Base-by-base conservation (phyloP, 306 rosid genomes). In the Rosa multiflora region DNA sequence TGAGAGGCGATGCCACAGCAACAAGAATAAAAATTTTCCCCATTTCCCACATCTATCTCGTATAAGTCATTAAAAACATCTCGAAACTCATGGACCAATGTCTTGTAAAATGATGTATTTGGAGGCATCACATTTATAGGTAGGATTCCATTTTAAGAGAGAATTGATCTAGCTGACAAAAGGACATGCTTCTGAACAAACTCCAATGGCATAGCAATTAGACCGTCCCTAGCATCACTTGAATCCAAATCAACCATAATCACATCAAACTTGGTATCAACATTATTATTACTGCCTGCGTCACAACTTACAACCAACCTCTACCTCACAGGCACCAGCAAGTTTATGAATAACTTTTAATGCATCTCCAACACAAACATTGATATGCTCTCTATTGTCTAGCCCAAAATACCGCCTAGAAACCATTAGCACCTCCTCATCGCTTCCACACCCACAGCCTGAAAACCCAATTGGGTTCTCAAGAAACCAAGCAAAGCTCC, bases 181-280 rank as follows among this genome's bases (percentile, higher is more conserved):
- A 92, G 88, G 55, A 89, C 90, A 67, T 76, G 48, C 76, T 89
- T 87, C 82, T 74, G 56, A 29, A 88, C 79, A 80, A 94, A 92
- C 79, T 84, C 93, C 77, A 91, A 75, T 0, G 95, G 94, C 0
- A 97, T 97, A 82, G 97, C 93, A 80, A 83, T 82, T 37, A 47
- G 49, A 18, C 89, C 90, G 4, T 66, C 83, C 58, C 64, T 71
- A 68, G 80, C 81, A 73, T 91, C 88, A 20, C 89, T 76, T 12
- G 97, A 87, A 89, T 92, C 98, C 67, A 94, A 83, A 85, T 94
- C 97, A 32, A 89, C 92, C 90, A 94, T 87, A 70, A 91, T 64
- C 52, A 76, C 88, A 82, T 92, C 93, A 79, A 87, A 90, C 40
- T 86, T 72, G 32, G 23, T 67, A 39, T 76, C 52, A 62, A 43